Evolutionary conservation across 768 basidiomycete species (phyloP), one percentile per base, ranked within the genome.

Genomic region (Calocybe indica): DNA sequence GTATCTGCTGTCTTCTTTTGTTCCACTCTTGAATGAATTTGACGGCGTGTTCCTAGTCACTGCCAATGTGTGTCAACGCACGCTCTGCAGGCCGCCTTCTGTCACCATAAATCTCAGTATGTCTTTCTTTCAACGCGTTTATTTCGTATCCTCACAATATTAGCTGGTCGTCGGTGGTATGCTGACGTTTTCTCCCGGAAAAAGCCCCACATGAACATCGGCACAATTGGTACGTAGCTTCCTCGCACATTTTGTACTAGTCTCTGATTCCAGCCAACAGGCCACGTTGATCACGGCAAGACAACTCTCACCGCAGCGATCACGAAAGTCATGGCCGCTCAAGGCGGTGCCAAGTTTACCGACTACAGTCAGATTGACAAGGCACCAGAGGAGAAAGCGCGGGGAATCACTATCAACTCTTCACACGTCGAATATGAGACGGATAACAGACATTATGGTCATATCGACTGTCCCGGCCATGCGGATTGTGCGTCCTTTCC

Each of bases 361-460:
- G 94, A 93, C 76, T 99, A 99, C 74, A 81, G 77, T 42, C 83
- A 92, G 68, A 99, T 99, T 59, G 96, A 99, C 87, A 97, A 90
- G 75, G 96, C 96, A 7, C 96, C 96, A 2, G 96, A 99, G 70
- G 96, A 99, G 74, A 95, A 92, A 70, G 95, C 95, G 52, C 91
- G 96, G 65, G 96, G 96, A 69, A 99, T 99, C 70, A 99, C 96
- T 52, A 99, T 99, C 69, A 93, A 95, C 68, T 95, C 96, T 14
- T 82, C 96, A 44, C 96, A 99, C 64, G 93, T 99, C 64, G 96
- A 99, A 66, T 99, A 99, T 65, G 93, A 98, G 75, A 95, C 95
- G 33, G 73, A 73, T 12, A 72, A 66, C 34, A 81, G 95, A 47
- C 95, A 97, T 62, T 98, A 98, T 58, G 95, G 94, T 22, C 95